A percentile compares a stretch with the other conserved stretches of the same genome.
Conservation (phyloP, 768 basidiomycete species). For the Serendipita sp. region DNA sequence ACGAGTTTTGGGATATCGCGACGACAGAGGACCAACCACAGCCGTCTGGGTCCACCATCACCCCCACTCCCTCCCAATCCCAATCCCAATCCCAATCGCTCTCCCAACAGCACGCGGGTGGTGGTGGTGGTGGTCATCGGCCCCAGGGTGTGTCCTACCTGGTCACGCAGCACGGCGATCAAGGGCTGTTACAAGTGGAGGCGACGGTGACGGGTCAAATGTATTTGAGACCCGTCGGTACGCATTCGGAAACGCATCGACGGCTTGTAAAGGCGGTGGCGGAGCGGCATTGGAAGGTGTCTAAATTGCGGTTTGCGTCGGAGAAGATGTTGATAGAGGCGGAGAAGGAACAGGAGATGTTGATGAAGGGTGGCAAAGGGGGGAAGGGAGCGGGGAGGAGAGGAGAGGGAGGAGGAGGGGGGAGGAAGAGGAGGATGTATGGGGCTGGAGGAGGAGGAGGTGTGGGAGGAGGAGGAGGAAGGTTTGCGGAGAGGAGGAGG, state of each 20-base stretch:
- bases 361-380: neutral
- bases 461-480: conserved; percentile 19
- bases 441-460: neutral
- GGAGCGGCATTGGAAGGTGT: conserved; percentile 69
- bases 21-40: conserved; percentile 23
- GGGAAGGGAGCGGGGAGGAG: conserved; percentile 49
- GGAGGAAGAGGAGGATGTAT: conserved; percentile 38
- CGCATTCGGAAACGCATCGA: conserved; percentile 80
- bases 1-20: conserved; percentile 71
- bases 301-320: conserved; percentile 64
- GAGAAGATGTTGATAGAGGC: conserved; percentile 47
- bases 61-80: conserved; percentile 24
- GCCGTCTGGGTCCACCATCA: too few species aligned
- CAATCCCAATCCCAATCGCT: conserved; percentile 19
- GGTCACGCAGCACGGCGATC: conserved; percentile 76
- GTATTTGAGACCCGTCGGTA: conserved; percentile 70
- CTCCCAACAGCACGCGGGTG: conserved; percentile 14
- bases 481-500: conserved; percentile 33
- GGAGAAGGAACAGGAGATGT: conserved; percentile 6
- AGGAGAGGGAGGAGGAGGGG: conserved; percentile 50
- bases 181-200: conserved; percentile 75
- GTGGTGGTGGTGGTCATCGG: conserved; percentile 20
- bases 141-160: conserved; percentile 75
- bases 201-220: conserved; percentile 71
- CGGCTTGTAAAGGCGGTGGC: conserved; percentile 78